Base-by-base conservation (phyloP, 768 basidiomycete species). In the Agaricus blazei region DNA sequence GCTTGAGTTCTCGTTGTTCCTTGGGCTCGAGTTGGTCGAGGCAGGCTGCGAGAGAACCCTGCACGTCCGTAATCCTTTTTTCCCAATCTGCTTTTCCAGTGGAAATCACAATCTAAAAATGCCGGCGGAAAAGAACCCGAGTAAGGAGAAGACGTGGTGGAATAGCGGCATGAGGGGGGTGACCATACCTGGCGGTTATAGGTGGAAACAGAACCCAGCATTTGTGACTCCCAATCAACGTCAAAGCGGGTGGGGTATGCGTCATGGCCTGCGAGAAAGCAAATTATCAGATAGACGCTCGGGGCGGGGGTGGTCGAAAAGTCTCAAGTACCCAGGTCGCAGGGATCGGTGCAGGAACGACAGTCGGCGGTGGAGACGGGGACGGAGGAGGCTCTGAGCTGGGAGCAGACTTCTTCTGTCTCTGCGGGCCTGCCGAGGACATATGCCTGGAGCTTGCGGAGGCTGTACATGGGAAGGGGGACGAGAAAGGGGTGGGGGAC, bases 21-120 rank as follows among this genome's bases (percentile, higher is more conserved):
- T 37, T 68, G 51, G 52, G 63, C 63, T 42, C 70, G 65, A 11
- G 70, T 53, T 70, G 66, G 26, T 68, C 59, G 62, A 87, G 64
- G 71, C 80, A 70, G 57, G 83, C 77, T 5, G 94, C 90, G 26
- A 98, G 81, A 4, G 87, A 83, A 47, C 78, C 81, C 26, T 77
- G 72, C 27, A 81, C 87, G 56, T 85, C 80, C 2, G 88, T 87
- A 57, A 98, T 83, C 42, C 93, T 85, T 41, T 77, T 76, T 38
- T 83, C 81, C 95, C 95, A 98, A 72, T 98, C 93, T 19, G 84
- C 77, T 69, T 89, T 85, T 5, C 93, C 93, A 0, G 93, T 96
- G 1, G 91, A 94, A 51, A 98, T 89, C 34, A 98, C 75, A 34
- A 96, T 77, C 87, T 94, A 65, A 19, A 8, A 14, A 14, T 41